These are phyloP conservation scores for Cyclanthera cordifolia DNA, from an alignment of 306 rosid genomes.

Conservation along the genomic window DNA sequence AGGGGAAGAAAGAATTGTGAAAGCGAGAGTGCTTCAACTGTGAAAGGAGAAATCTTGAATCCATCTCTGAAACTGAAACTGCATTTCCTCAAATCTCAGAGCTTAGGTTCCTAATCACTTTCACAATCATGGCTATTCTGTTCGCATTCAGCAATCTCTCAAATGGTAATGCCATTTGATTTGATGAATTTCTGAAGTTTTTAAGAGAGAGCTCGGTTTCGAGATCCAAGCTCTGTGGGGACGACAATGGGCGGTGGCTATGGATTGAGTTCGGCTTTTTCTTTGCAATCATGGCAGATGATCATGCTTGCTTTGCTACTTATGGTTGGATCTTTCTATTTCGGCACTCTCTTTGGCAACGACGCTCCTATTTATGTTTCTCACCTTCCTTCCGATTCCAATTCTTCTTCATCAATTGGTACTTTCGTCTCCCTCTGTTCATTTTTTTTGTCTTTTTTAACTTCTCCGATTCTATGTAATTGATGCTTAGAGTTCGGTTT, in stretches of 20 bases:
- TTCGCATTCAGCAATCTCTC: not conserved
- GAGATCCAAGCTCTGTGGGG: not conserved
- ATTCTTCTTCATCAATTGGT: conserved; percentile 26
- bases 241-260: conserved; percentile 4
- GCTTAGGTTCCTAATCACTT: not conserved
- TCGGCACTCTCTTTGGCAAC: conserved; percentile 54
- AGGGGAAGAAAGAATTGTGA: not conserved
- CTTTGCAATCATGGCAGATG: conserved; percentile 49
- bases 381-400: conserved; percentile 28
- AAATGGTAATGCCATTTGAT: not conserved
- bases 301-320: conserved; percentile 42
- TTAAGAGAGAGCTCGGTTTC: not conserved
- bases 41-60: not conserved
- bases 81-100: not conserved
- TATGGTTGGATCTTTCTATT: conserved; percentile 59
- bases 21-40: not conserved
- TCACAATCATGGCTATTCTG: not conserved
- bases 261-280: conserved; percentile 33
- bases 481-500: not conserved
- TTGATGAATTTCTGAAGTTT: not conserved
- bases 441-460: not conserved
- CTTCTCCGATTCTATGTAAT: not conserved
- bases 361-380: conserved; percentile 56
- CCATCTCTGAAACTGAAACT: not conserved
- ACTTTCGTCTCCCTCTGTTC: not conserved